phyloP scores from a whole-genome alignment of 1,139 yeast species.

The Diutina neorugosa region DNA sequence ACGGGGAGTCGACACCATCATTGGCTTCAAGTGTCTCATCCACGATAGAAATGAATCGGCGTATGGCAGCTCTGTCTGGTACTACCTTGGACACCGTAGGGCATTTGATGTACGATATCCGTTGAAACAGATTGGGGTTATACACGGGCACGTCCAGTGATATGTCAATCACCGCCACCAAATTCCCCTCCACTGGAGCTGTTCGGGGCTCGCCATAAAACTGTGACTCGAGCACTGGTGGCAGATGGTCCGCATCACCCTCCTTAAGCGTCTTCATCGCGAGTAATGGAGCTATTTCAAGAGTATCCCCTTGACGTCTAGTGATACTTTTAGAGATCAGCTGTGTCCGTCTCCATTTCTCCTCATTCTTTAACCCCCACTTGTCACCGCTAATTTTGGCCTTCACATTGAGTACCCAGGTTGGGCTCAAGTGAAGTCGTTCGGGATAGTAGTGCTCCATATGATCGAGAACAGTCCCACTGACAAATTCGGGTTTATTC shows the following conservation, averaged over 20 bases:
- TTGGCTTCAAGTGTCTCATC: conserved; percentile 30
- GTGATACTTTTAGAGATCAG: conserved; percentile 36
- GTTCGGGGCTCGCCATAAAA: conserved; percentile 19
- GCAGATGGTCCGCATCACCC: conserved; percentile 51
- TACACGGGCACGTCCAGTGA: conserved; percentile 72
- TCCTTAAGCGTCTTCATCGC: conserved; percentile 73
- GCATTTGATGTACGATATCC: conserved; percentile 52
- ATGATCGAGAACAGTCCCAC: conserved; percentile 53
- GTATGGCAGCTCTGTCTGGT: conserved; percentile 51
- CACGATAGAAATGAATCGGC: conserved; percentile 42
- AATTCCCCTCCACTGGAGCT: conserved; percentile 17
- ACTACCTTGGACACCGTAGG: conserved; percentile 73
- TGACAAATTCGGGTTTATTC: conserved; percentile 51
- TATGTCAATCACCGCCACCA: conserved; percentile 56
- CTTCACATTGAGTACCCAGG: conserved; percentile 52
- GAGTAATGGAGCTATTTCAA: conserved; percentile 36
- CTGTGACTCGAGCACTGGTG: conserved; percentile 33
- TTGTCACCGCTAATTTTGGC: conserved; percentile 57
- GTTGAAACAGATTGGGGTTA: conserved; percentile 43
- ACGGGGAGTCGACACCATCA: conserved; percentile 16
- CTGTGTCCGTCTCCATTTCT: conserved; percentile 52
- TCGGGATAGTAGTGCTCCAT: conserved; percentile 38
- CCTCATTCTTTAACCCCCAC: conserved; percentile 71
- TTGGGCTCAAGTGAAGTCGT: conserved; percentile 38
- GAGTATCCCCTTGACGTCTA: conserved; percentile 14